Evolutionary conservation across 768 basidiomycete genomes (phyloP), one percentile per base, ranked within the genome.

Genomic region (Lactarius quietus): DNA sequence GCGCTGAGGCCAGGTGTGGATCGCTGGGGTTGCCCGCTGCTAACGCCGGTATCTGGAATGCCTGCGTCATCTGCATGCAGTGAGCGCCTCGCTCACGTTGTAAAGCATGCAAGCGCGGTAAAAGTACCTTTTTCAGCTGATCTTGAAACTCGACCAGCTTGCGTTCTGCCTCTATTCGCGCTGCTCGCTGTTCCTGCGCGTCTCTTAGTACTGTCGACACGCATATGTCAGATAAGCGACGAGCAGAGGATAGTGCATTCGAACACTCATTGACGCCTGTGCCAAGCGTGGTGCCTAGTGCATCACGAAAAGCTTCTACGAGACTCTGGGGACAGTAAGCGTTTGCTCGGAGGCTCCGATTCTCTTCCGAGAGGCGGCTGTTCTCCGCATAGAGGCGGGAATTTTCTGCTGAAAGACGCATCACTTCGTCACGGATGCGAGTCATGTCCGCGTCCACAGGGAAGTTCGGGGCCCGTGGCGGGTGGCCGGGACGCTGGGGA

Each of bases 141-240:
- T 86, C 86, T 72, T 81, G 83, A 73, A 80, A 76, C 74, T 82
- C 82, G 78, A 81, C 64, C 26, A 73, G 77, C 67, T 82, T 82
- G 58, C 79, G 80, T 56, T 73, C 79, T 61, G 75, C 75, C 55
- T 72, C 76, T 8, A 75, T 68, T 54, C 72, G 76, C 8, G 75
- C 82, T 72, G 80, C 45, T 51, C 77, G 77, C 65, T 82, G 77
- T 57, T 80, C 69, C 48, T 68, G 67, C 28, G 59, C 67, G 33
- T 68, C 69, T 54, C 56, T 48, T 48, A 68, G 51, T 39, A 70
- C 69, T 70, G 56, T 38, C 5, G 48, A 57, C 35, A n/a, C 26
- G 18, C 43, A 55, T 35, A 51, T 3, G 53, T 58, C 54, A 58
- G 45, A n/a, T 39, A 26, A n/a, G 57, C 15, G 53, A 55, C 45